Evolutionary conservation across 2,329 filamentous ascomycete species (phyloP), one percentile per base, ranked within the genome.

Genomic region (Beauveria rudraprayagi): DNA sequence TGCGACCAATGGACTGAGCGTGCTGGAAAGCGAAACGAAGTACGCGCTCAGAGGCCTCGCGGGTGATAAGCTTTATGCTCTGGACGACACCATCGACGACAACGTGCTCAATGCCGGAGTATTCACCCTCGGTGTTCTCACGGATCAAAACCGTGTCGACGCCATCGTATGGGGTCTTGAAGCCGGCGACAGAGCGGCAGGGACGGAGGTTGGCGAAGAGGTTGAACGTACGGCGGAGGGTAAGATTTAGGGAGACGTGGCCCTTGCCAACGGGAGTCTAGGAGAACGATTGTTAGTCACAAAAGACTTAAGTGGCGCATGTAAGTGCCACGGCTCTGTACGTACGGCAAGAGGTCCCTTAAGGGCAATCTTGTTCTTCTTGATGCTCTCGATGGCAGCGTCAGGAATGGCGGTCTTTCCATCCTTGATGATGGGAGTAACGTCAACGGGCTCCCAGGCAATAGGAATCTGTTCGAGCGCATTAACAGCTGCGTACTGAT

Each of bases 111-210:
- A 99, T 97, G 65, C 94, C 94, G 47, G 91, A 96, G 87, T 99
- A 99, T 83, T 97, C 94, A 77, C 94, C 94, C 85, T 97, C 94
- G 69, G 94, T 97, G 85, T 99, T 99, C 83, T 99, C 94, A 78
- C 94, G 91, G 80, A 99, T 97, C 74, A 99, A 83, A 72, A 97
- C 91, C 44, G 92, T 97, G 80, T 99, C 90, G 73, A 99, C 94
- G 71, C 90, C 86, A 76, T 97, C 93, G 82, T 97, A 97, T 65
- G 93, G 92, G 59, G 94, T 99, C 87, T 97, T 96, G 89, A 89
- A 99, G 72, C 94, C 94, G 67, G 90, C 90, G 69, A 99, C 92
- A 66, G 92, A 97, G 74, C 92, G 90, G 87, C 95, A 99, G 65
- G 95, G 94, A 72, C 95, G 92, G 71, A 99, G 84, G 82, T 99